A percentile compares a stretch with the other conserved stretches of the same genome.
Evolutionary conservation across 805 yeast genomes (phyloP).

Genomic region (Candida peoriensis): DNA sequence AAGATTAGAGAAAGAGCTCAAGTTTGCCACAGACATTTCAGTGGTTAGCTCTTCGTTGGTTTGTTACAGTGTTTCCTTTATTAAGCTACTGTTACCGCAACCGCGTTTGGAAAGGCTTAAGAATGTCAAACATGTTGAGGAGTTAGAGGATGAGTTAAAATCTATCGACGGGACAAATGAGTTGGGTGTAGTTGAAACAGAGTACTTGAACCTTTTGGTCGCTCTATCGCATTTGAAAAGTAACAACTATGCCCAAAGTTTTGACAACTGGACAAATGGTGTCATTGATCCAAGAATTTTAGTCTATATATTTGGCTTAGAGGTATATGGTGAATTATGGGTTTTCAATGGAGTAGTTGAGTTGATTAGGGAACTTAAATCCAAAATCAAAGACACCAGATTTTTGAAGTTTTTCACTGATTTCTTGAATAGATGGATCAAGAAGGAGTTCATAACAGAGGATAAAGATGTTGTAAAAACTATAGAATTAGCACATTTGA

Average conservation of each 20-base stretch:
- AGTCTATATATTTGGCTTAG: slow-evolving; percentile 13
- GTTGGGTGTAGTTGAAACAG: slow-evolving; percentile 30
- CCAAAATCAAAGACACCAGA: slow-evolving; percentile 15
- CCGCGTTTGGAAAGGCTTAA: slow-evolving; percentile 18
- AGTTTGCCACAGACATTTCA: slow-evolving; percentile 16
- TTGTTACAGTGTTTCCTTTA: slow-evolving; percentile 7
- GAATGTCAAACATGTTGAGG: slow-evolving; percentile 3
- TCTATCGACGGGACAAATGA: slow-evolving; percentile 29
- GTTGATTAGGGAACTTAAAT: slow-evolving; percentile 10
- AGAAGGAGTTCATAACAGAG: slow-evolving; percentile 9
- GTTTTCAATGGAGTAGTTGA: slow-evolving; percentile 17
- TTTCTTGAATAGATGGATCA: slow-evolving; percentile 21
- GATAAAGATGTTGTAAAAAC: slow-evolving; percentile 13
- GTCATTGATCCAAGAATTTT: slow-evolving; percentile 21
- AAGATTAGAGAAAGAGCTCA: slow-evolving; percentile 10
- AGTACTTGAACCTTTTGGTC: slow-evolving; percentile 33
- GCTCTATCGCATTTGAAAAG: slow-evolving; percentile 27
- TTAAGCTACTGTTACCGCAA: slow-evolving; percentile 16
- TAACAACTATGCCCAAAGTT: slow-evolving; percentile 15
- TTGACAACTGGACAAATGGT: slow-evolving; percentile 24
- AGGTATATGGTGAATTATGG: slow-evolving; percentile 17
- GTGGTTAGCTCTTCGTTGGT: slow-evolving; percentile 9
- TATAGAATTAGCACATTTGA: slow-evolving; percentile 14
- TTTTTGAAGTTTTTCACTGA: slow-evolving; percentile 13
- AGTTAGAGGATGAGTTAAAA: slow-evolving; percentile 22